Evolutionary conservation across 176 grass and related monocot species (phyloP).

Genomic region (Musa beccarii): DNA sequence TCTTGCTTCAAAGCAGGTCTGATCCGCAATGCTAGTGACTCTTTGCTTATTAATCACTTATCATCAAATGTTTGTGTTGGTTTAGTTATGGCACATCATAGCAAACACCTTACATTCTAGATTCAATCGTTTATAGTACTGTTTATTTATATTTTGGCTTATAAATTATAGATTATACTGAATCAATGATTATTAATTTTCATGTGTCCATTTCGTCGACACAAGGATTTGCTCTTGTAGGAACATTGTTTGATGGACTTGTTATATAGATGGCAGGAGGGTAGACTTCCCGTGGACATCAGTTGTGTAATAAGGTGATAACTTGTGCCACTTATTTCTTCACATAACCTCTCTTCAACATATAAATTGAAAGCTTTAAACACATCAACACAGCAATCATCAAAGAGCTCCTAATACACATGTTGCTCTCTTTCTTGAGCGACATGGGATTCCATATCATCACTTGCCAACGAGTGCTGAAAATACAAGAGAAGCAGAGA

Average conservation of each 20-base stretch:
- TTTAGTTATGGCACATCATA: not conserved
- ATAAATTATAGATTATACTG: too few relatives aligned
- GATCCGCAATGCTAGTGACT: not conserved
- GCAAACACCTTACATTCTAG: not conserved
- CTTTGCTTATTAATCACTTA: not conserved
- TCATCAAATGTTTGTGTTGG: too few relatives aligned
- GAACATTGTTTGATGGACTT: slow-evolving; percentile 81
- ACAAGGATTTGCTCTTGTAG: slow-evolving; percentile 28
- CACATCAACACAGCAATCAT: slow-evolving; percentile 57
- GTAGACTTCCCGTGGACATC: slow-evolving; percentile 67
- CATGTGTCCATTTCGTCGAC: not conserved
- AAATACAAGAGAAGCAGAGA: slow-evolving; percentile 76
- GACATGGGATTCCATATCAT: slow-evolving; percentile 79
- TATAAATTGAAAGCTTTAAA: not conserved
- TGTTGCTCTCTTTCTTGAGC: slow-evolving; percentile 64
- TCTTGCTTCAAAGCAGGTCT: slow-evolving; percentile 77
- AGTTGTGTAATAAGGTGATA: slow-evolving; percentile 71
- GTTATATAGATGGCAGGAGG: slow-evolving; percentile 72
- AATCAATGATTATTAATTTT: not conserved
- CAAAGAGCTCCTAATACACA: slow-evolving; percentile 58
- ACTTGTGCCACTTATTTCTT: not conserved
- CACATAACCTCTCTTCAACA: not conserved
- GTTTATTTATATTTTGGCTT: not conserved
- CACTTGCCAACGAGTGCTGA: slow-evolving; percentile 52
- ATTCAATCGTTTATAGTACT: not conserved